Evolutionary conservation across 805 yeast genomes (phyloP), one percentile per base, ranked within the genome.

Genomic region (Isabelozyma pseudorhagii): DNA sequence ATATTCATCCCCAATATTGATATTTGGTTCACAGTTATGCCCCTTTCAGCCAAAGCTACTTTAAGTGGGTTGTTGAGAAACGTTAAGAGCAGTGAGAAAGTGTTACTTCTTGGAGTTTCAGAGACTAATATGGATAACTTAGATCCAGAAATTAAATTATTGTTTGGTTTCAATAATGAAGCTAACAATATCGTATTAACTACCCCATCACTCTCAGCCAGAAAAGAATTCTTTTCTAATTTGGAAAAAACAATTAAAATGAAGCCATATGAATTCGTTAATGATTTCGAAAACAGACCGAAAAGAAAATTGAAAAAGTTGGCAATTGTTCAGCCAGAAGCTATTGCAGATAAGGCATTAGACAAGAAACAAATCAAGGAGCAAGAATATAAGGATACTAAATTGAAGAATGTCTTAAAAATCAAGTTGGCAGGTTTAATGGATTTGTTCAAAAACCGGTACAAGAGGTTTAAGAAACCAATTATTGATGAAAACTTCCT

Each of bases 381-480:
- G 52, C 79, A 77, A 47, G 79, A 74, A 45, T 82, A 82, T 50
- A 77, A 78, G 49, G 97, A 94, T 64, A 85, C 89, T 76, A 83
- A 87, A 58, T 71, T 93, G 51, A 91, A 91, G 64, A 93, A 93
- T 64, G 77, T 88, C 13, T 71, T 94, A 50, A 94, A 93, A 66
- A 83, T 94, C 50, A 91, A 88, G 65, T 74, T 94, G 29, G 85
- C 96, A 5, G 92, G 89, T 0, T 70, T 94, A 40, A 88, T 94
- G 94, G 98, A 94, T 54, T 69, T 89, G 18, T 87, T 93, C 73
- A 91, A 92, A 63, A 83, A 75, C 50, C 77, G 97, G 44, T 94
- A 93, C 64, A 90, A 90, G 60, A 75, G 97, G 49, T 94, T 94
- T 73, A 86, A 85, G 59, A 94, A 92, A 60, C 98, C 99, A 0